These are phyloP conservation scores for Penicillium samsonianum DNA, from an alignment of 495 filamentous ascomycete genomes.

Conservation along the genomic window DNA sequence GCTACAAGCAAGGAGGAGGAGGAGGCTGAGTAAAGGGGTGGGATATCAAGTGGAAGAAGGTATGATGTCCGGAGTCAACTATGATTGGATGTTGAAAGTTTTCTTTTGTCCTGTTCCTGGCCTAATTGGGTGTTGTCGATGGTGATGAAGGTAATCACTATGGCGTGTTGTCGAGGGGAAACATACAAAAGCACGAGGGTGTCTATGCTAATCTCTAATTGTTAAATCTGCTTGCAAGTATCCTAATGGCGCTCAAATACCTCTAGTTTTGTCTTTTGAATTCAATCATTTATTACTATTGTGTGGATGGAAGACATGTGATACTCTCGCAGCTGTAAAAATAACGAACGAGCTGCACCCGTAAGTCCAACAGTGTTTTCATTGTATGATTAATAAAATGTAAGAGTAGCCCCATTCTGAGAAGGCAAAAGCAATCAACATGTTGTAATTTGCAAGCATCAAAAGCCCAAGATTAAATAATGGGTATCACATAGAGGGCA, in stretches of 20 bases:
- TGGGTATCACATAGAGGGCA: not conserved
- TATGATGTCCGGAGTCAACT: not conserved
- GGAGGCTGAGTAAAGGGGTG: slow-evolving; percentile 34
- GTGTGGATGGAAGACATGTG: not conserved
- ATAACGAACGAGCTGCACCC: too few species aligned
- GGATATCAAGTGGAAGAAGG: not conserved
- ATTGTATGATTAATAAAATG: not conserved
- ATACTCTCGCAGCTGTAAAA: too few species aligned
- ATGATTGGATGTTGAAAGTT: not conserved
- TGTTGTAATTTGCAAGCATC: not conserved
- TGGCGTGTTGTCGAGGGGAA: not conserved
- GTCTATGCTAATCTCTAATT: slow-evolving; percentile 3
- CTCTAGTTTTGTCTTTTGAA: not conserved
- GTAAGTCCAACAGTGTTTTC: not conserved
- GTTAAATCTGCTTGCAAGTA: not conserved
- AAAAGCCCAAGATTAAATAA: not conserved
- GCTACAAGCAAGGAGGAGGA: slow-evolving; percentile 48
- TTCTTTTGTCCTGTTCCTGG: not conserved
- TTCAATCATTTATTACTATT: not conserved
- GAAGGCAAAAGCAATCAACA: not conserved
- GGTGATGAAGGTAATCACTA: not conserved
- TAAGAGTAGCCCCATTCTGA: not conserved
- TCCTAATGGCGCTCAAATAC: not conserved
- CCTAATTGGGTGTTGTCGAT: not conserved
- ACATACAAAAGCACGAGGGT: not conserved